Evolutionary conservation across 148 eudicot species (phyloP).

Genomic region (Heliamphora exappendiculata): DNA sequence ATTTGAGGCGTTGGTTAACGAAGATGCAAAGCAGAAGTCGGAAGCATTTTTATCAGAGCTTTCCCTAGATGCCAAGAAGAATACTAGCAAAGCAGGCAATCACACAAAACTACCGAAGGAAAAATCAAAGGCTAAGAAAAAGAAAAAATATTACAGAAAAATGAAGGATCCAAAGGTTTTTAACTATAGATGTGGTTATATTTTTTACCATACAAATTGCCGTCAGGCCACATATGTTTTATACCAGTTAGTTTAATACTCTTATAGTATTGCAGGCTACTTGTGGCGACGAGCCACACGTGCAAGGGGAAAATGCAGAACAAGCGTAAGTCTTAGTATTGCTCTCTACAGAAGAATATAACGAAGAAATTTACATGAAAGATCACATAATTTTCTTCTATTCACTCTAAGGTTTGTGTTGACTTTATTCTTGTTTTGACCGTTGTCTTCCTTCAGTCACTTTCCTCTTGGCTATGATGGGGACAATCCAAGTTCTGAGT

Average conservation of each 20-base stretch:
- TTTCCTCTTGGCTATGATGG: too few species aligned
- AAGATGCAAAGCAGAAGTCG: slow-evolving; percentile 74
- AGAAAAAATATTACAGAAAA: slow-evolving; percentile 46
- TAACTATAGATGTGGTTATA: background rate
- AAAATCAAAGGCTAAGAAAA: slow-evolving; percentile 57
- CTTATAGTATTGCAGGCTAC: slow-evolving; percentile 36
- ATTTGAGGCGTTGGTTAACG: slow-evolving; percentile 61
- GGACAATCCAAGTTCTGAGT: too few species aligned
- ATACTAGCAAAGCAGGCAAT: slow-evolving; percentile 31
- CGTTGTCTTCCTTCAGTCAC: slow-evolving; percentile 35
- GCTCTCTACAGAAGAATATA: background rate
- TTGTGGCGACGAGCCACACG: slow-evolving; percentile 21
- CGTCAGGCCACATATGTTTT: background rate
- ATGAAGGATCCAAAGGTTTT: slow-evolving; percentile 55
- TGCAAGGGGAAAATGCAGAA: slow-evolving; percentile 30
- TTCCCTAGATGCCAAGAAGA: slow-evolving; percentile 58
- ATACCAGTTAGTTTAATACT: background rate
- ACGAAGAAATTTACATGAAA: background rate
- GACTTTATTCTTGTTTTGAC: background rate
- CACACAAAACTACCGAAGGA: slow-evolving; percentile 37
- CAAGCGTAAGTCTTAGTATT: slow-evolving; percentile 35
- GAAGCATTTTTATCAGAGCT: slow-evolving; percentile 77
- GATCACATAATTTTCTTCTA: background rate
- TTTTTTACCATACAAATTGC: background rate
- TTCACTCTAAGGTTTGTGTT: background rate